Evolutionary conservation across 371 early-diverging fungal genomes (phyloP).

Genomic region (Mortierella sp.): DNA sequence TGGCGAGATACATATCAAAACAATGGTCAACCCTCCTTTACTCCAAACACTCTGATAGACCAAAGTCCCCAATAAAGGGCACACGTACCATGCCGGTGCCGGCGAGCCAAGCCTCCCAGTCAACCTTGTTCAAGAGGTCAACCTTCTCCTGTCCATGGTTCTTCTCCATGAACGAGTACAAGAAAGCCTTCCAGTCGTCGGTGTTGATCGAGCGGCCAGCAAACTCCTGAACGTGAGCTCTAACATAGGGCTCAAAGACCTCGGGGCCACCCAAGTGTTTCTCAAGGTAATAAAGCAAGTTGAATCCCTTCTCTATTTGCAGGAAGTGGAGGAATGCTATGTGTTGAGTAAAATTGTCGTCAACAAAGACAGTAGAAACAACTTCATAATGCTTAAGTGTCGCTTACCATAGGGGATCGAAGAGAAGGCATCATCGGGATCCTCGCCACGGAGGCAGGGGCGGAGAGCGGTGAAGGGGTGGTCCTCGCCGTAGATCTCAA

Average conservation of each 20-base stretch:
- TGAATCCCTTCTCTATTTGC: constrained; percentile 90
- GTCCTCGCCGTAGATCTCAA: constrained; percentile 83
- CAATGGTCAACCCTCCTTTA: background rate
- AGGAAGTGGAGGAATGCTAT: background rate
- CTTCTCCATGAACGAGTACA: constrained; percentile 80
- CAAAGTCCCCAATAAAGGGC: background rate
- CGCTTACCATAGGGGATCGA: constrained; percentile 89
- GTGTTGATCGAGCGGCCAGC: constrained; percentile 91
- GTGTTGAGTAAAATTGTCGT: background rate
- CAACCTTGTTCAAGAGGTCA: constrained; percentile 78
- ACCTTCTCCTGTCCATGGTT: constrained; percentile 75
- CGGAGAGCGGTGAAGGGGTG: constrained; percentile 85
- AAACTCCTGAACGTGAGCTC: constrained; percentile 87
- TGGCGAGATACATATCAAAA: background rate
- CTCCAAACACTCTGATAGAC: background rate
- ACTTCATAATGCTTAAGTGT: background rate
- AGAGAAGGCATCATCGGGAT: constrained; percentile 97
- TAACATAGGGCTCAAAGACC: constrained; percentile 89
- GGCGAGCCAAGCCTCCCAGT: constrained; percentile 93
- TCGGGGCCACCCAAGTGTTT: constrained; percentile 86
- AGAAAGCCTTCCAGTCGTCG: constrained; percentile 86
- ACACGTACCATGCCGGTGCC: constrained; percentile 80
- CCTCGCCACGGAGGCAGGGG: constrained; percentile 83
- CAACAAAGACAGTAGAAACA: background rate
- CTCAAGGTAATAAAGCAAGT: constrained; percentile 93